Conservation (phyloP, 2,329 filamentous ascomycete genomes). For the Metarhizium anisopliae region DNA sequence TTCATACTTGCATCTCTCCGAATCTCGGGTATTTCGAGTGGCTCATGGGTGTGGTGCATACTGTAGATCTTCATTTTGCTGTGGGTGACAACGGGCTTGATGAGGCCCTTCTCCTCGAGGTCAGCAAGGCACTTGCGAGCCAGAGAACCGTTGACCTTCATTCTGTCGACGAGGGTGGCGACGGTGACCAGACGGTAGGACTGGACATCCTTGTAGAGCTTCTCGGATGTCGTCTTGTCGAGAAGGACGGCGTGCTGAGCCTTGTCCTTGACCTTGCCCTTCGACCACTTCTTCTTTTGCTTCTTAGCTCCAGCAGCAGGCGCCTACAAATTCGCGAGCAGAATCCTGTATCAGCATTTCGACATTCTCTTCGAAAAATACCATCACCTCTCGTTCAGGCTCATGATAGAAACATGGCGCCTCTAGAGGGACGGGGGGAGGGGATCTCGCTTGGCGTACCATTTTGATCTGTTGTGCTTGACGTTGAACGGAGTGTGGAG, state of each 20-base stretch:
- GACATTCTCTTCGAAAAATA: slow-evolving; percentile 11
- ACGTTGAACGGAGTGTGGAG: slow-evolving; percentile 29
- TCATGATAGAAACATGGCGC: background rate
- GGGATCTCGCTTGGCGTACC: slow-evolving; percentile 21
- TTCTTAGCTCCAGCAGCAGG: slow-evolving; percentile 39
- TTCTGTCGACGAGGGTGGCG: slow-evolving; percentile 94
- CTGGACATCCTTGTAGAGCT: slow-evolving; percentile 99
- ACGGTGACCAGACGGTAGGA: slow-evolving; percentile 99
- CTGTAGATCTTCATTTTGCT: slow-evolving; percentile 99
- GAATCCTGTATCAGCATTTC: slow-evolving; percentile 5
- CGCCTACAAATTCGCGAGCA: slow-evolving; percentile 20
- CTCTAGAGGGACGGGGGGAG: slow-evolving; percentile 3
- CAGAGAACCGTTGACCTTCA: slow-evolving; percentile 99
- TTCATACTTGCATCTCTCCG: background rate
- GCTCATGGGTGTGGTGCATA: slow-evolving; percentile 29
- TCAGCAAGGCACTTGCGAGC: slow-evolving; percentile 83
- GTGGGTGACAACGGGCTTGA: slow-evolving; percentile 96
- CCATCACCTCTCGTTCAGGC: background rate
- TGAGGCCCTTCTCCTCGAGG: slow-evolving; percentile 95
- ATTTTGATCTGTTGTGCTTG: slow-evolving; percentile 35
- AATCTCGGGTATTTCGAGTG: background rate
- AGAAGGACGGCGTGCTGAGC: slow-evolving; percentile 98
- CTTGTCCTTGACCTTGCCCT: slow-evolving; percentile 96
- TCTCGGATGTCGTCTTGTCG: slow-evolving; percentile 95
- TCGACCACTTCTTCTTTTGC: slow-evolving; percentile 45